Conservation (phyloP, 78 protist species). For the Tieghemostelium lacteum region DNA sequence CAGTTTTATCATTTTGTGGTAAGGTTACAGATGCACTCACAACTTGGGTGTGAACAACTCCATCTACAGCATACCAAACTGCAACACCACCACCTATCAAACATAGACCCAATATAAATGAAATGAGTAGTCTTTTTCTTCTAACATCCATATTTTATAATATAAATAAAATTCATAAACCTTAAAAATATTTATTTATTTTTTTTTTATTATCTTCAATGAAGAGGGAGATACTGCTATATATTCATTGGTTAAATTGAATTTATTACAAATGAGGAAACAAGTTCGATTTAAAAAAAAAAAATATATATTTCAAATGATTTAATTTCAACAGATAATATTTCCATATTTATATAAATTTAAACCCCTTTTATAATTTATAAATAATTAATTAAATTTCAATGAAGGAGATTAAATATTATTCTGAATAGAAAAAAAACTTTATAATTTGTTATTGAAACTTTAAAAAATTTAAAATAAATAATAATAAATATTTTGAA, state of each 20-base stretch:
- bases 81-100: constrained; percentile 51
- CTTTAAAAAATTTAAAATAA: too few relatives aligned
- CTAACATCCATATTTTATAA: too few relatives aligned
- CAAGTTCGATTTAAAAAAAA: not conserved
- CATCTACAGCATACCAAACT: constrained; percentile 15
- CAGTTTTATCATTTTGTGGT: constrained; percentile 23
- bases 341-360: not conserved
- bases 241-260: too few relatives aligned
- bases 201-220: too few relatives aligned
- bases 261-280: too few relatives aligned
- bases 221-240: too few relatives aligned
- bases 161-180: too few relatives aligned
- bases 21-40: constrained; percentile 11
- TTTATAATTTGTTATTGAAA: too few relatives aligned
- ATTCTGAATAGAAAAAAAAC: not conserved
- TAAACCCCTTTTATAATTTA: not conserved
- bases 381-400: not conserved
- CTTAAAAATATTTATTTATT: too few relatives aligned
- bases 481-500: too few relatives aligned
- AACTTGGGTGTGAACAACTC: not conserved
- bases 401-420: too few relatives aligned
- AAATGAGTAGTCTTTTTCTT: too few relatives aligned
- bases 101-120: constrained; percentile 25
- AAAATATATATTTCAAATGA: not conserved
- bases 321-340: not conserved